These are phyloP conservation scores for Alloteropsis angusta DNA, from an alignment of 202 grass and related monocot genomes.

Conservation along the genomic window DNA sequence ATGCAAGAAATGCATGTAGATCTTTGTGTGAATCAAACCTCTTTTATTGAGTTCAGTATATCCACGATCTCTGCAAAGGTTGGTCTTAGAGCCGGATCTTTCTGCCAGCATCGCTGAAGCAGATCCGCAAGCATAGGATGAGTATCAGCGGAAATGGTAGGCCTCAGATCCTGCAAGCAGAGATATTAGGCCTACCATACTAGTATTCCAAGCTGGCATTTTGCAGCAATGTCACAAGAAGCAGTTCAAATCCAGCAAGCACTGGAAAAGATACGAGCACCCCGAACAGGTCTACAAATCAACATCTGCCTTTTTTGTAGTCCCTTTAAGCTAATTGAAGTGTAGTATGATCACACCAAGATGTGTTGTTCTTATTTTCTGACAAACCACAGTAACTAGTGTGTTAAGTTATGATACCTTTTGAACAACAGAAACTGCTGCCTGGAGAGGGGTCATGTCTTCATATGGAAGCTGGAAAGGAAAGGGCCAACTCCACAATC, in stretches of 20 bases:
- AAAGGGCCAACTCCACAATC: neutral
- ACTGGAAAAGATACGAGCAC: neutral
- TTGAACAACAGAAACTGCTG: slow-evolving; percentile 82
- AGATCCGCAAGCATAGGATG: slow-evolving; percentile 54
- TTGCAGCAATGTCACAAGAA: neutral
- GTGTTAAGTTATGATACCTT: slow-evolving; percentile 39
- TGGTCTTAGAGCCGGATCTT: slow-evolving; percentile 61
- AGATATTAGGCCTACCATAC: neutral
- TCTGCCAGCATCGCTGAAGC: slow-evolving; percentile 65
- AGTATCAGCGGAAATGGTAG: slow-evolving; percentile 46
- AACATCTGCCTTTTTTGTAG: neutral
- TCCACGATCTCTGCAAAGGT: slow-evolving; percentile 62
- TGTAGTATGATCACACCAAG: neutral
- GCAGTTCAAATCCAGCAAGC: neutral
- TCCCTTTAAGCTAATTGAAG: neutral
- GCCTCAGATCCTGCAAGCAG: slow-evolving; percentile 60
- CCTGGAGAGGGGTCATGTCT: slow-evolving; percentile 87
- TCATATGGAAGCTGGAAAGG: slow-evolving; percentile 70
- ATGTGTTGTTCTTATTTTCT: neutral
- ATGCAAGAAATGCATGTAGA: neutral
- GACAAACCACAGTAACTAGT: neutral
- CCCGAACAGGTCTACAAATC: neutral
- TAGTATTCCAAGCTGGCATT: neutral
- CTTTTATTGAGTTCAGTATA: slow-evolving; percentile 42
- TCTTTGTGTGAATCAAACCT: slow-evolving; percentile 29